These are phyloP conservation scores for Coemansia sp. DNA, from an alignment of 192 early-diverging fungal species.

Conservation along the genomic window DNA sequence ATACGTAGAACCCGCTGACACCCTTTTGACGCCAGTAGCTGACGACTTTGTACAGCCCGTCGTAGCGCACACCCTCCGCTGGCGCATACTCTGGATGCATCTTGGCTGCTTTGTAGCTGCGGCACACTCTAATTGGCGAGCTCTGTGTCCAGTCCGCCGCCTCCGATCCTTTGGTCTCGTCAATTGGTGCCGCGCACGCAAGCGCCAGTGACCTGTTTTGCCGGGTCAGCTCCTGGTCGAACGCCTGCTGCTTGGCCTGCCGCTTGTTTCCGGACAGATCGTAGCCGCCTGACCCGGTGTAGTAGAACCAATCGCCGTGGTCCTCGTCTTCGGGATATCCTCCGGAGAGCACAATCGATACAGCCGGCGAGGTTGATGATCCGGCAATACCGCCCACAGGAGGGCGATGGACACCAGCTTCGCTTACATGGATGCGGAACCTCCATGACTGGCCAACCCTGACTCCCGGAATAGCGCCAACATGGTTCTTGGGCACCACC, in stretches of 20 bases:
- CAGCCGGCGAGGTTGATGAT: conserved; percentile 50
- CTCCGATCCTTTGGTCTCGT: conserved; percentile 38
- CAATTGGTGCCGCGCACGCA: conserved; percentile 58
- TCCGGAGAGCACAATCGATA: conserved; percentile 64
- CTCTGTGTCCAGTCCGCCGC: conserved; percentile 61
- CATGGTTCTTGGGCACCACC: conserved; percentile 49
- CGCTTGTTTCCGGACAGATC: conserved; percentile 62
- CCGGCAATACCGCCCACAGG: conserved; percentile 68
- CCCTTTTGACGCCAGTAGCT: conserved; percentile 64
- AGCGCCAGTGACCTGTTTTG: conserved; percentile 62
- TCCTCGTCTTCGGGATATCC: conserved; percentile 72
- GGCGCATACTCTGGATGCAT: conserved; percentile 59
- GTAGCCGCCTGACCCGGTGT: conserved; percentile 70
- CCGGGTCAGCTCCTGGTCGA: conserved; percentile 62
- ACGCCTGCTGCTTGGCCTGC: conserved; percentile 48
- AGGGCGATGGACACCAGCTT: conserved; percentile 65
- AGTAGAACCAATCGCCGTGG: conserved; percentile 65
- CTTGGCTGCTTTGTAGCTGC: conserved; percentile 55
- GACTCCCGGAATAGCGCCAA: conserved; percentile 63
- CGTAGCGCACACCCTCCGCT: conserved; percentile 61
- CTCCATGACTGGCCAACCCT: conserved; percentile 61
- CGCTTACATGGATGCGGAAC: conserved; percentile 51
- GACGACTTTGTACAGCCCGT: conserved; percentile 68
- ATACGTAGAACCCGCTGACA: conserved; percentile 55
- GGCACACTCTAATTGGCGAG: conserved; percentile 61